Evolutionary conservation across 1,284 basidiomycete genomes (phyloP).

Genomic region (Leccinum pachyderme): DNA sequence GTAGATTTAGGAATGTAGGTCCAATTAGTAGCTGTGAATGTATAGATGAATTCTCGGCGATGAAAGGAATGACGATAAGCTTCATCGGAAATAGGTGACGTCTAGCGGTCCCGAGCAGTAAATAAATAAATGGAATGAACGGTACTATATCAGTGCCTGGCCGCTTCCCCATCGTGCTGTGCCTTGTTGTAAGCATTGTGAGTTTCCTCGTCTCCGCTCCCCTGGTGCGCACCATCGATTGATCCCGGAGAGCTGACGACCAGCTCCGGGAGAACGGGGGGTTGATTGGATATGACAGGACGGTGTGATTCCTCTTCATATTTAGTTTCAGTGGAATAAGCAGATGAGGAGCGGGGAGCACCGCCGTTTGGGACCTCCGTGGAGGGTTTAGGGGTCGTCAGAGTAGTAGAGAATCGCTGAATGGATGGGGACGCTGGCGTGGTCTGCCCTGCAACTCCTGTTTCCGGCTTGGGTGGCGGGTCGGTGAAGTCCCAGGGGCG

Average conservation of each 20-base stretch:
- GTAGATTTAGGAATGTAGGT: constrained; percentile 4
- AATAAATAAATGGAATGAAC: neutral
- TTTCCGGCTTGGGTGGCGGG: constrained; percentile 33
- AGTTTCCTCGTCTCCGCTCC: constrained; percentile 13
- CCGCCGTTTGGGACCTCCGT: constrained; percentile 18
- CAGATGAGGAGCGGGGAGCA: constrained; percentile 27
- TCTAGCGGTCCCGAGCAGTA: neutral
- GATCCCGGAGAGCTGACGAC: constrained; percentile 37
- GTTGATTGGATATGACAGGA: constrained; percentile 28
- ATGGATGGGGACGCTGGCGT: constrained; percentile 22
- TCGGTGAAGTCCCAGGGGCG: constrained; percentile 74
- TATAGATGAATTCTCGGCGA: constrained; percentile 3
- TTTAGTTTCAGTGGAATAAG: constrained; percentile 28
- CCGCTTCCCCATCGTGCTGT: constrained; percentile 25
- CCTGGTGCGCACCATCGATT: constrained; percentile 29
- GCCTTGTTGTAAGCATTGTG: constrained; percentile 16
- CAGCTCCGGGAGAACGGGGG: constrained; percentile 36
- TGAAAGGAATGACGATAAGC: neutral
- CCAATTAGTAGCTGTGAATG: neutral
- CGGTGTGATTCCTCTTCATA: constrained; percentile 25
- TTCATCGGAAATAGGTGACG: neutral
- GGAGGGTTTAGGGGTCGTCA: constrained; percentile 33
- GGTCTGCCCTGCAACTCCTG: constrained; percentile 15
- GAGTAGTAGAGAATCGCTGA: constrained; percentile 29
- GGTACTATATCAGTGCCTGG: constrained; percentile 18